A percentile compares a stretch with the other conserved stretches of the same genome.
Conservation (phyloP, 805 yeast genomes). For the Pichia deserticola region DNA sequence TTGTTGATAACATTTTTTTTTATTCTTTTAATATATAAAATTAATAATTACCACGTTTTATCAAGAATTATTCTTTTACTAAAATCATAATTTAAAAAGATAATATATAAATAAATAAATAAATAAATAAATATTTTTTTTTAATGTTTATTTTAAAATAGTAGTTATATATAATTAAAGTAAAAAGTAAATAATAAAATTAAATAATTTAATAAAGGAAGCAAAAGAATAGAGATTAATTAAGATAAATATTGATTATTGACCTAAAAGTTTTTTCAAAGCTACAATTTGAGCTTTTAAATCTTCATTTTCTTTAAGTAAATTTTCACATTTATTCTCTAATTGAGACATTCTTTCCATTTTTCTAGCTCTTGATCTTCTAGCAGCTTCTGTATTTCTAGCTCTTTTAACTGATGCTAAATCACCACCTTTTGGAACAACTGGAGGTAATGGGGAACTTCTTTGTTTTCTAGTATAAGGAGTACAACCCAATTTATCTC, state of each 20-base stretch:
- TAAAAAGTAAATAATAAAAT: background rate
- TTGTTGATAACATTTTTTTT: background rate
- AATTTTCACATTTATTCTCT: conserved; percentile 66
- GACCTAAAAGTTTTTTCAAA: conserved; percentile 40
- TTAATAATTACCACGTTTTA: too few relatives aligned
- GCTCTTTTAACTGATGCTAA: conserved; percentile 83
- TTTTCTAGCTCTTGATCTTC: conserved; percentile 90
- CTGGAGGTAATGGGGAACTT: conserved; percentile 61
- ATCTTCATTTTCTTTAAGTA: conserved; percentile 49
- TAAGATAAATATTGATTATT: background rate
- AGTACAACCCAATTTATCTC: conserved; percentile 70
- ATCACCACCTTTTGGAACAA: conserved; percentile 52
- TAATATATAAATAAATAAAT: too few relatives aligned
- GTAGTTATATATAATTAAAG: too few relatives aligned
- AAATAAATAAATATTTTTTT: too few relatives aligned
- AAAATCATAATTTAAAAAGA: too few relatives aligned
- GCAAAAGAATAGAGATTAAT: too few relatives aligned
- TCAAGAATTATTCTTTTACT: too few relatives aligned
- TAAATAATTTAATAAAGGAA: background rate
- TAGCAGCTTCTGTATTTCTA: conserved; percentile 95
- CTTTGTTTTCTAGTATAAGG: conserved; percentile 76
- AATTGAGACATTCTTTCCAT: conserved; percentile 80
- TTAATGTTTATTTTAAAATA: too few relatives aligned
- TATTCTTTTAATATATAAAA: too few relatives aligned
- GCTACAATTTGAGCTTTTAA: conserved; percentile 54